Percentiles rank a stretch among this genome's conserved stretches.
Conservation (phyloP, 441 rosid genomes). For the Manihot esculenta region DNA sequence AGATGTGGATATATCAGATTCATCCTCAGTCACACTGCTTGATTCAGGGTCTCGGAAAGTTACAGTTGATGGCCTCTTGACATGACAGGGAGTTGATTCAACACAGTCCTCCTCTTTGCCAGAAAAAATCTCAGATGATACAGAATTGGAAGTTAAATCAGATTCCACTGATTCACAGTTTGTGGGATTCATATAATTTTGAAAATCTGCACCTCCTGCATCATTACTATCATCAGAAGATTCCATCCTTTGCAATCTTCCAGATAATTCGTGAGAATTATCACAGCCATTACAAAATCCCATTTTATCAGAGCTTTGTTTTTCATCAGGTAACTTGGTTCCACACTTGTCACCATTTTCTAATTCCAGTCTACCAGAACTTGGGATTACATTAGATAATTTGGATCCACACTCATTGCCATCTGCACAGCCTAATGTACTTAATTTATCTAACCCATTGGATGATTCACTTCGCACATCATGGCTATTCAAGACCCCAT, state of each 20-base stretch:
- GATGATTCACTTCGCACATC: constrained; percentile 30
- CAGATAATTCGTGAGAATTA: constrained; percentile 17
- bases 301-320: constrained; percentile 16
- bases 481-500: constrained; percentile 13
- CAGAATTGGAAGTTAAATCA: constrained; percentile 26
- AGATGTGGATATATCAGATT: constrained; percentile 35
- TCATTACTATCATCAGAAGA: constrained; percentile 24
- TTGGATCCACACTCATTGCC: constrained; percentile 11
- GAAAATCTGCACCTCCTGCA: constrained; percentile 28
- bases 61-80: constrained; percentile 47
- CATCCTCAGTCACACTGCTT: constrained; percentile 16
- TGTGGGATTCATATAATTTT: constrained; percentile 32
- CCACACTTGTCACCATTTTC: constrained; percentile 5
- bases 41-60: constrained; percentile 59
- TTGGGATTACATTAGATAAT: constrained; percentile 17
- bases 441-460: constrained; percentile 27
- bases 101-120: constrained; percentile 38
- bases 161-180: constrained; percentile 34
- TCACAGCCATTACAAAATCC: constrained; percentile 17
- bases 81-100: constrained; percentile 37
- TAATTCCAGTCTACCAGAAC: constrained; percentile 17
- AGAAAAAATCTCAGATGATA: constrained; percentile 44
- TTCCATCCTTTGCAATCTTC: constrained; percentile 17
- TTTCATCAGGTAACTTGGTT: constrained; percentile 11
- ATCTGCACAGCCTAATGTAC: constrained; percentile 12